A percentile compares a stretch with the other conserved stretches of the same genome.
These are phyloP conservation scores for Crotalaria pallida DNA, from an alignment of 306 rosid genomes.

Conservation along the genomic window DNA sequence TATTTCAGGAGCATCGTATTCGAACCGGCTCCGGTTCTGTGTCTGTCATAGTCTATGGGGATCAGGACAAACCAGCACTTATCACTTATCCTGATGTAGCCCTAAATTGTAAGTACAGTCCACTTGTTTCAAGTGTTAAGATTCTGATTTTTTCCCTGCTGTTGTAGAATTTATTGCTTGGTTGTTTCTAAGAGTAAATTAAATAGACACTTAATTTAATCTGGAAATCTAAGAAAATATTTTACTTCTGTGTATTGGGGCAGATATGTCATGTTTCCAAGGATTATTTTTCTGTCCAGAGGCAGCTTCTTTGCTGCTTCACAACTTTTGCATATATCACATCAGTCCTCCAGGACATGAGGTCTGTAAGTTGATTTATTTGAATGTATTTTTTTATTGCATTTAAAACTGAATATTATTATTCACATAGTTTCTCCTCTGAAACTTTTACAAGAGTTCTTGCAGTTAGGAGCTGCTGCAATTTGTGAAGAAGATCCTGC, in stretches of 20 bases:
- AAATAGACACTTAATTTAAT: neutral
- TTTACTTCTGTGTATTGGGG: slow-evolving; percentile 20
- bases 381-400: slow-evolving; percentile 7
- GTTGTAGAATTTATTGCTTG: neutral
- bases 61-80: slow-evolving; percentile 83
- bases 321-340: slow-evolving; percentile 93
- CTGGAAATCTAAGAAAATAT: neutral
- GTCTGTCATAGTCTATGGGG: slow-evolving; percentile 85
- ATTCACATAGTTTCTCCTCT: slow-evolving; percentile 54
- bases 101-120: slow-evolving; percentile 64
- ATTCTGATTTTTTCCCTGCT: neutral
- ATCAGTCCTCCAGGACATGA: slow-evolving; percentile 97
- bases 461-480: slow-evolving; percentile 96
- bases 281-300: slow-evolving; percentile 93
- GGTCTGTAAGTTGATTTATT: slow-evolving; percentile 55
- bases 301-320: slow-evolving; percentile 91
- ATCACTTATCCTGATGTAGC: slow-evolving; percentile 95
- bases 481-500: slow-evolving; percentile 56
- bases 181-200: neutral
- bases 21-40: slow-evolving; percentile 82
- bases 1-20: slow-evolving; percentile 67
- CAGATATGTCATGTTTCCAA: slow-evolving; percentile 97
- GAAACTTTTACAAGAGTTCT: slow-evolving; percentile 74
- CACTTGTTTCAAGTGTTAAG: neutral
- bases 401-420: slow-evolving; percentile 34